phyloP scores from a whole-genome alignment of 306 rosid genomes.

The Cucurbita argyrosperma region DNA sequence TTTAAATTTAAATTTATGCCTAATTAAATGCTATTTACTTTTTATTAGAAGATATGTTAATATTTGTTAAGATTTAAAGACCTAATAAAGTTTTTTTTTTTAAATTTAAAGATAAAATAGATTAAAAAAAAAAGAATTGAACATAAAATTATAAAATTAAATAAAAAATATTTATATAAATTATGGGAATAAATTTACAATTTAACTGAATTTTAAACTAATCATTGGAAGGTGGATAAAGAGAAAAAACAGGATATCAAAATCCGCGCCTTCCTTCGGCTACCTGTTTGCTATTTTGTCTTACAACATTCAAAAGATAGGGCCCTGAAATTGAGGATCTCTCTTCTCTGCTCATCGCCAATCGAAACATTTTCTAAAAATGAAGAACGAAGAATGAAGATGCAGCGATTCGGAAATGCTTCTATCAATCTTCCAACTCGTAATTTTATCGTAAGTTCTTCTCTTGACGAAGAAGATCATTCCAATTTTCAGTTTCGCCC shows the following conservation, averaged over 20 bases:
- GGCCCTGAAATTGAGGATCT: conserved; percentile 1
- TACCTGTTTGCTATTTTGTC: conserved; percentile 5
- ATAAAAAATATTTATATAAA: too few relatives aligned
- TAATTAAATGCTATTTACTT: too few relatives aligned
- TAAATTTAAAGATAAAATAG: too few relatives aligned
- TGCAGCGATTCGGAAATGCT: background rate
- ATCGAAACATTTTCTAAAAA: conserved; percentile 5
- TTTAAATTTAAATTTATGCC: too few relatives aligned
- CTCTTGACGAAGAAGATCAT: background rate
- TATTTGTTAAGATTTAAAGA: too few relatives aligned
- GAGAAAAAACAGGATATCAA: background rate
- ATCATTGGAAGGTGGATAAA: background rate
- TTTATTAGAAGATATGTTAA: too few relatives aligned
- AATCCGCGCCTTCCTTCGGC: background rate
- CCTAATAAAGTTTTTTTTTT: too few relatives aligned
- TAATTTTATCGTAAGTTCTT: background rate
- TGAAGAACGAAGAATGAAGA: background rate
- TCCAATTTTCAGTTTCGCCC: background rate
- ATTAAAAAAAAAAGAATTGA: too few relatives aligned
- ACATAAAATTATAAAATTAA: too few relatives aligned
- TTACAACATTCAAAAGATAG: background rate
- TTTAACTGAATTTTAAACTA: too few relatives aligned
- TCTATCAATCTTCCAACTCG: background rate
- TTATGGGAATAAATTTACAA: too few relatives aligned
- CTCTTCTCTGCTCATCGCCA: background rate